Evolutionary conservation across 345 rosid genomes (phyloP).

Genomic region (Gossypium rotundifolium): DNA sequence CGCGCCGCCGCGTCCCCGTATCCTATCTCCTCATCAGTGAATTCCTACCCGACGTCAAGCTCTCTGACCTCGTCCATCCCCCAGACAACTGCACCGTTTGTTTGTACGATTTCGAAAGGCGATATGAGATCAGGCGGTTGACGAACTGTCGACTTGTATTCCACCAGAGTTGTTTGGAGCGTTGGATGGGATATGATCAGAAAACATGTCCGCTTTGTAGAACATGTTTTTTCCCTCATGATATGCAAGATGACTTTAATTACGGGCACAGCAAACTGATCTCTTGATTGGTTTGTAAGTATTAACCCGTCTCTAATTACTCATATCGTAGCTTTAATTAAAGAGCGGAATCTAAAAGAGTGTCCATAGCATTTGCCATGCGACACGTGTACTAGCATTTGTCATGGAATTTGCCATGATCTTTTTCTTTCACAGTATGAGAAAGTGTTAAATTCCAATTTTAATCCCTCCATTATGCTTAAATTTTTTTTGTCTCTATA

Average conservation of each 20-base stretch:
- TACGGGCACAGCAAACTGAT: too few relatives aligned
- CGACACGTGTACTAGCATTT: too few relatives aligned
- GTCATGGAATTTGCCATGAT: too few relatives aligned
- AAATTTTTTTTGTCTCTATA: too few relatives aligned
- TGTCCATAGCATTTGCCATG: too few relatives aligned
- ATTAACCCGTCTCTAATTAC: too few relatives aligned
- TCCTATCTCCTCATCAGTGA: constrained; percentile 49
- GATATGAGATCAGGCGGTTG: constrained; percentile 21
- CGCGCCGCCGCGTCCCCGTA: constrained; percentile 23
- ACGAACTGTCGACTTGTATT: constrained; percentile 51
- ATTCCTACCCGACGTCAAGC: constrained; percentile 54
- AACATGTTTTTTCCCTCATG: constrained; percentile 45
- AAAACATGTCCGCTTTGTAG: constrained; percentile 32
- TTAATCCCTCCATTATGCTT: too few relatives aligned
- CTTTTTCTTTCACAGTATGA: too few relatives aligned
- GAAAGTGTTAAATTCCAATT: too few relatives aligned
- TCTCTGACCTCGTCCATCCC: constrained; percentile 20
- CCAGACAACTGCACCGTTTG: not conserved
- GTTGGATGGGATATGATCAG: constrained; percentile 59
- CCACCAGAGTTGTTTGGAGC: constrained; percentile 49
- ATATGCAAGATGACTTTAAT: constrained; percentile 40
- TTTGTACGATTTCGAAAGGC: not conserved
- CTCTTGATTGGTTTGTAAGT: constrained; percentile 17
- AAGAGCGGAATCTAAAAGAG: too few relatives aligned
- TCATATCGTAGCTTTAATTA: too few relatives aligned